Evolutionary conservation across 495 filamentous ascomycete genomes (phyloP).

Genomic region (Lophiotrema nucula): DNA sequence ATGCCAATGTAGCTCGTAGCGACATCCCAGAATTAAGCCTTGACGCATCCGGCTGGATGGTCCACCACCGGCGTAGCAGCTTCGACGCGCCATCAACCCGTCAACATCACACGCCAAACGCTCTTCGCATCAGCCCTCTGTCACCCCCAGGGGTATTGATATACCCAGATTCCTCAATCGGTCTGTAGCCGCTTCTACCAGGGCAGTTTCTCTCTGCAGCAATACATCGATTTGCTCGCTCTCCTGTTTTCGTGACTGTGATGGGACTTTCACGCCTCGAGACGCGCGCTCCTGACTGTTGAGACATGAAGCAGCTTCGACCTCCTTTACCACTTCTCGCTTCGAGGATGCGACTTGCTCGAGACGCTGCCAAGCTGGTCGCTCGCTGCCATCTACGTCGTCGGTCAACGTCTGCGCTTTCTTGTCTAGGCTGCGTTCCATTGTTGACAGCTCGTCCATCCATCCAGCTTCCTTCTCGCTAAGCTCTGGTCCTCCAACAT

Average conservation of each 20-base stretch:
- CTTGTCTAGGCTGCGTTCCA: conserved; percentile 47
- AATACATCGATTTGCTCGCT: conserved; percentile 27
- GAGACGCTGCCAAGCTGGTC: conserved; percentile 28
- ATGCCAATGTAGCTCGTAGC: no score
- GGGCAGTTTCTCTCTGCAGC: conserved; percentile 20
- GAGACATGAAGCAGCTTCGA: conserved; percentile 9
- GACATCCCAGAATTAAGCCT: no score
- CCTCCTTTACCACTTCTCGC: conserved; percentile 27
- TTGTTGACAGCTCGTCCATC: conserved; percentile 36
- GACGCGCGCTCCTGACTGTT: conserved; percentile 4
- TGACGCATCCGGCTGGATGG: conserved; percentile 1
- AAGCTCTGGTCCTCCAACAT: conserved; percentile 60
- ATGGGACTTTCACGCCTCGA: conserved; percentile 25
- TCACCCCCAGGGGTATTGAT: conserved; percentile 13
- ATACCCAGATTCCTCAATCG: conserved; percentile 27
- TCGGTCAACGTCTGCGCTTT: conserved; percentile 8
- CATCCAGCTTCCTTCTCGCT: conserved; percentile 48
- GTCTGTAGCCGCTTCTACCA: conserved; percentile 22
- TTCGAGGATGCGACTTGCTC: conserved; percentile 31
- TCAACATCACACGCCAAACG: not conserved
- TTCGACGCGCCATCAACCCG: not conserved
- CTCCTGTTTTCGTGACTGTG: conserved; percentile 35
- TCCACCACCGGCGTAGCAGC: not conserved
- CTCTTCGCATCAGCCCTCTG: not conserved
- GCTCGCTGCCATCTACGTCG: conserved; percentile 19